Evolutionary conservation across 805 yeast genomes (phyloP).

Genomic region (Priceomyces melissophilus): DNA sequence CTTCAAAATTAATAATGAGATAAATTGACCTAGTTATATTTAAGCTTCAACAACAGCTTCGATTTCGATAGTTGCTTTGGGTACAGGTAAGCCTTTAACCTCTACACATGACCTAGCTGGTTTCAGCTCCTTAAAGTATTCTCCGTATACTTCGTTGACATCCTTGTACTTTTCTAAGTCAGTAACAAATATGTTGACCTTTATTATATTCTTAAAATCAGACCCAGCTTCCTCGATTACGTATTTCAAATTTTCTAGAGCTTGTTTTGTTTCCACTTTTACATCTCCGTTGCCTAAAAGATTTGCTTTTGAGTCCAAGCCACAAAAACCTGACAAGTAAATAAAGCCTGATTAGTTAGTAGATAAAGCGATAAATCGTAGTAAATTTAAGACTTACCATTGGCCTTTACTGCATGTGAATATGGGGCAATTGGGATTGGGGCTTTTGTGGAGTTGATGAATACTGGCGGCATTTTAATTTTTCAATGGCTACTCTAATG

Average conservation of each 20-base stretch:
- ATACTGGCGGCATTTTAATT: background rate
- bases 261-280: conserved; percentile 2
- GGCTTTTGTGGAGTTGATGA: conserved; percentile 1
- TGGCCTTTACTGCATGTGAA: conserved; percentile 4
- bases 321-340: conserved; percentile 4
- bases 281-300: conserved; percentile 2
- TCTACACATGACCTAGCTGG: conserved; percentile 4
- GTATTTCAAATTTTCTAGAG: conserved; percentile 1
- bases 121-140: conserved; percentile 1
- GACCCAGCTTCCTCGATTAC: conserved; percentile 4
- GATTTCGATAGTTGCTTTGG: conserved; percentile 2
- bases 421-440: conserved; percentile 3
- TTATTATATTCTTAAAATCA: conserved; percentile 1
- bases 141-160: background rate
- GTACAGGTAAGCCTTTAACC: conserved; percentile 1
- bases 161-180: conserved; percentile 1
- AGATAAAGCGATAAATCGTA: background rate
- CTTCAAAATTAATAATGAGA: too few relatives aligned
- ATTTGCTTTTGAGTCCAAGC: conserved; percentile 2
- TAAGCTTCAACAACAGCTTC: conserved; percentile 2
- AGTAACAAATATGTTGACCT: conserved; percentile 3
- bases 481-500: too few relatives aligned
- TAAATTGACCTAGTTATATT: background rate
- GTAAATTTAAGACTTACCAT: conserved; percentile 1
- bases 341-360: conserved; percentile 3